Conservation (phyloP, 164 flowering plant species). For the Umbellularia californica region DNA sequence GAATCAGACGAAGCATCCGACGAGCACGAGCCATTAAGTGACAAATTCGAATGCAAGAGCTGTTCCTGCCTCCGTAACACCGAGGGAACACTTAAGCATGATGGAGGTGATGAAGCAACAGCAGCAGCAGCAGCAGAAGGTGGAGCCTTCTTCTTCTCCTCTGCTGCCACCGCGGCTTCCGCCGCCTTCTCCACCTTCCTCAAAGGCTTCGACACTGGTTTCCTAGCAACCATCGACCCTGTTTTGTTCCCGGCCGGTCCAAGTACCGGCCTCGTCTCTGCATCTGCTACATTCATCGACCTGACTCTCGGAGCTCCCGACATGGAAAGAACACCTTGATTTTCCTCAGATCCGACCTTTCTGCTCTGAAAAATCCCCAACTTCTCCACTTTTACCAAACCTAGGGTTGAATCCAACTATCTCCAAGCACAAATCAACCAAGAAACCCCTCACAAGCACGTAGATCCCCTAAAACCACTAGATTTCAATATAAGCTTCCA, state of each 20-base stretch:
- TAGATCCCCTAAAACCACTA: neutral
- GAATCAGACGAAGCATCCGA: slow-evolving; percentile 70
- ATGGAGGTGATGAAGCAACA: slow-evolving; percentile 23
- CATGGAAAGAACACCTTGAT: slow-evolving; percentile 24
- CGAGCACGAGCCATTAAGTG: slow-evolving; percentile 61
- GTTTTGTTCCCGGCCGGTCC: slow-evolving; percentile 59
- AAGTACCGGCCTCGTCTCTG: slow-evolving; percentile 50
- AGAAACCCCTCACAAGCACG: neutral
- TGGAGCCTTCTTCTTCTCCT: slow-evolving; percentile 26
- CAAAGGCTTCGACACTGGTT: slow-evolving; percentile 38
- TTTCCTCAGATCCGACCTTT: slow-evolving; percentile 17
- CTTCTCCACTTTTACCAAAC: slow-evolving; percentile 5
- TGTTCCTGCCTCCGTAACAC: slow-evolving; percentile 35
- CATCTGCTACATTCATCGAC: slow-evolving; percentile 61
- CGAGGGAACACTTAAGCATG: slow-evolving; percentile 19
- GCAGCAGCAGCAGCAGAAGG: slow-evolving; percentile 17
- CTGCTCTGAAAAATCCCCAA: slow-evolving; percentile 5
- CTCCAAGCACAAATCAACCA: slow-evolving; percentile 1
- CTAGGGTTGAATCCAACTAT: neutral
- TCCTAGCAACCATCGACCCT: slow-evolving; percentile 32
- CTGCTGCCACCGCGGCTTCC: slow-evolving; percentile 10
- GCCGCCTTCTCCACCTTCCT: slow-evolving; percentile 38
- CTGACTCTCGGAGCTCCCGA: slow-evolving; percentile 59
- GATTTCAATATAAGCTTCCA: neutral
- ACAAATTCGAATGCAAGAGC: slow-evolving; percentile 36